phyloP scores from a whole-genome alignment of 257 asterid genomes.

The Solanum arcanum region DNA sequence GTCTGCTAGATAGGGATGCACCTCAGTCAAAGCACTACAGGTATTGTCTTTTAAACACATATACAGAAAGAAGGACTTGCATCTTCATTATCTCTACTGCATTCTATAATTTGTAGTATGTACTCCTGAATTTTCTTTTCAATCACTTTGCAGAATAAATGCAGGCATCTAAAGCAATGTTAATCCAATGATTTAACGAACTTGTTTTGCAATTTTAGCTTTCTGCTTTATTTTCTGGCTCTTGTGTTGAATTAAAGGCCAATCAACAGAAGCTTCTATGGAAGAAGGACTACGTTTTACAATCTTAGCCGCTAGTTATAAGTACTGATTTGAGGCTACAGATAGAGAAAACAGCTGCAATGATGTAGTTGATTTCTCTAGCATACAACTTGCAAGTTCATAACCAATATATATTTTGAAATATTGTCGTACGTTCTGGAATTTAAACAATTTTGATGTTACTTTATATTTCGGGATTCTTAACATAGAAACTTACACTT shows the following conservation, averaged over 20 bases:
- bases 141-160: neutral
- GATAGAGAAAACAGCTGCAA: neutral
- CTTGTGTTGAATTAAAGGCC: neutral
- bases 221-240: neutral
- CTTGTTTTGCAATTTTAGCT: neutral
- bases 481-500: neutral
- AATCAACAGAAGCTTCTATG: neutral
- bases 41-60: slow-evolving; percentile 15
- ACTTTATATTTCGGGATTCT: neutral
- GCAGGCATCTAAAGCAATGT: neutral
- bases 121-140: neutral
- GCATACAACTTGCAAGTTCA: neutral
- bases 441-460: neutral
- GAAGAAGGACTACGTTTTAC: neutral
- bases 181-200: neutral
- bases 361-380: neutral
- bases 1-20: slow-evolving; percentile 55
- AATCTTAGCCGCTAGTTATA: neutral
- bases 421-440: neutral
- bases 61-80: neutral
- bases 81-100: neutral
- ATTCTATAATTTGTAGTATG: neutral
- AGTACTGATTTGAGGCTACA: neutral
- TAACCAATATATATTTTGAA: neutral
- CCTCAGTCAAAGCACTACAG: slow-evolving; percentile 52